Evolutionary conservation across 805 yeast species (phyloP), one percentile per base, ranked within the genome.

Genomic region (Cyberlindnera nakhonratchasimensis): DNA sequence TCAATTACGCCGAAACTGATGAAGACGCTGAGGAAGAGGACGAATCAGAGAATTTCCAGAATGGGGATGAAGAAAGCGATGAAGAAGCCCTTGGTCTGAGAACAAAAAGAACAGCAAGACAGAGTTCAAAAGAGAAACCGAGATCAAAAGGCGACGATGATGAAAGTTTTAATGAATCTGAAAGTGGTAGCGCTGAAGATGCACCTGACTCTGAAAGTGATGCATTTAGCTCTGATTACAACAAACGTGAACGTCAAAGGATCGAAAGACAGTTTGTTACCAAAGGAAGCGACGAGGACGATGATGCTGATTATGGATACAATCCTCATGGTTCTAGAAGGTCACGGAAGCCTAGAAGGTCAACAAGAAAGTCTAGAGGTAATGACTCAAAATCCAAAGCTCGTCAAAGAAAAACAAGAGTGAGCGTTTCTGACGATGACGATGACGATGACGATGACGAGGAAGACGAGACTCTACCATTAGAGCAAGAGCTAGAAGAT

Each of bases 401-500:
- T 29, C 40, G 20, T 25, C 29, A 18, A 5, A 24, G 17, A 18
- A 23, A 25, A 16, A 7, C 20, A 5, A 11, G 32, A 6, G 29
- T 24, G 14, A n/a, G n/a, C n/a, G 12, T 13, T 7, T 13, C 17
- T 12, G 22, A 17, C 11, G 36, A 36, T n/a, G 32, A 29, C 12
- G 43, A 34, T 11, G 34, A 39, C 6, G 39, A 42, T 20, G 50
- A 46, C 5, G 51, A 54, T 12, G 53, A 44, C 2, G 51, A 48
- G 2, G 66, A 63, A 16, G 34, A 31, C 13, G 34, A 19, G 23
- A 19, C 34, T 5, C 13, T 33, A 13, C 23, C 77, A 0, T 43
- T 85, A 25, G 75, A 75, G 38, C 79, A 82, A 49, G 95, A 86
- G 58, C 66, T 86, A 13, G 48, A 51, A 4, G 58, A 51, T n/a